These are phyloP conservation scores for Macrolepiota fuliginosa DNA, from an alignment of 768 basidiomycete species.

Conservation along the genomic window DNA sequence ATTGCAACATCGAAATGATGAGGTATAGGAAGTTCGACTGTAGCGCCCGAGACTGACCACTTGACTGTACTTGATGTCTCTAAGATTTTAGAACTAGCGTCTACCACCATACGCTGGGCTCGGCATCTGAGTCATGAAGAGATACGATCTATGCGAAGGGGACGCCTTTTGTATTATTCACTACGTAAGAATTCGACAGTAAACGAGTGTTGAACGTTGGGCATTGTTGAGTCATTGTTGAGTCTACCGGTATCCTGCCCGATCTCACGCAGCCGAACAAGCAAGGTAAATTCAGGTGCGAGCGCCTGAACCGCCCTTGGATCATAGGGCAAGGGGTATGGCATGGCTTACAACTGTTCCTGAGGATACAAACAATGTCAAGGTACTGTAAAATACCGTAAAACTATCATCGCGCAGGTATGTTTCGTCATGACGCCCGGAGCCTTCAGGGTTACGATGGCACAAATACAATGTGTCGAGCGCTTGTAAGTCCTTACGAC, in stretches of 20 bases:
- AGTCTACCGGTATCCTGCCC: neutral
- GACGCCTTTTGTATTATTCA: neutral
- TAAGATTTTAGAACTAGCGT: neutral
- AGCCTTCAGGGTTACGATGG: too few relatives aligned
- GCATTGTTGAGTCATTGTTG: neutral
- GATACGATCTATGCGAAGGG: neutral
- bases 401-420: too few relatives aligned
- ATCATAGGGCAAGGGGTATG: too few relatives aligned
- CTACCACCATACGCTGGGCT: neutral
- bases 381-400: too few relatives aligned
- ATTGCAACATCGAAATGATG: neutral
- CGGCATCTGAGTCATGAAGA: constrained; percentile 10
- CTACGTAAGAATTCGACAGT: constrained; percentile 8
- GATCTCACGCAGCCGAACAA: too few relatives aligned
- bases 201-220: neutral
- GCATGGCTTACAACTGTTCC: too few relatives aligned
- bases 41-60: neutral
- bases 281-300: too few relatives aligned
- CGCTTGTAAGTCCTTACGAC: neutral
- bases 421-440: too few relatives aligned
- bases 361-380: too few relatives aligned
- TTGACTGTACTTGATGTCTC: neutral
- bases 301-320: too few relatives aligned
- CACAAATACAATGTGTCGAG: neutral
- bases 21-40: neutral